A percentile compares a stretch with the other conserved stretches of the same genome.
Evolutionary conservation across 768 basidiomycete genomes (phyloP).

Genomic region (Rhodosporidiobolus odoratus): DNA sequence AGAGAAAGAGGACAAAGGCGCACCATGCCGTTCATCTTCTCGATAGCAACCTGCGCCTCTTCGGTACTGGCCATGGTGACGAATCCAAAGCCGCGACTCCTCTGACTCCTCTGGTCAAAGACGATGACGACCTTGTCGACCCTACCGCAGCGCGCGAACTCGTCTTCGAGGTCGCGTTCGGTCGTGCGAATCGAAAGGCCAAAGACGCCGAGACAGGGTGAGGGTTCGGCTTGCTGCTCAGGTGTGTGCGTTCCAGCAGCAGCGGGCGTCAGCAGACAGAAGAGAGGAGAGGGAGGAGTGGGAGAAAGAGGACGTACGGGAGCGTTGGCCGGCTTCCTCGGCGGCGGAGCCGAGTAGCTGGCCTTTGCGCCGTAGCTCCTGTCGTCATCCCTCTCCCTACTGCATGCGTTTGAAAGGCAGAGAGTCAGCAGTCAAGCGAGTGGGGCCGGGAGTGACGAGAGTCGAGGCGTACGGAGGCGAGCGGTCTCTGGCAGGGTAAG

Average conservation of each 20-base stretch:
- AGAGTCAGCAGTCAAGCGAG: neutral
- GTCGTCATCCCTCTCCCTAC: constrained; percentile 5
- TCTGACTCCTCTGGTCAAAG: constrained; percentile 59
- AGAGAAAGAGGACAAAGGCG: constrained; percentile 43
- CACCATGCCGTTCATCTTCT: constrained; percentile 85
- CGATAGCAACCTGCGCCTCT: constrained; percentile 80
- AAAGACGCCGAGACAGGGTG: constrained; percentile 90
- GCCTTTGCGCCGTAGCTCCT: neutral
- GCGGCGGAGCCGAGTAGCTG: neutral
- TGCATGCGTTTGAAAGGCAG: too few species aligned
- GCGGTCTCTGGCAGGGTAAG: constrained; percentile 50
- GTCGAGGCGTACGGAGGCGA: constrained; percentile 50
- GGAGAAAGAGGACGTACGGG: constrained; percentile 12
- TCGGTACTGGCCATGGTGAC: constrained; percentile 87
- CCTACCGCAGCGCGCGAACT: constrained; percentile 78
- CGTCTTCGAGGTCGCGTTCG: constrained; percentile 89
- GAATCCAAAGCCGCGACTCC: constrained; percentile 73
- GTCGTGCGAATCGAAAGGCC: constrained; percentile 92
- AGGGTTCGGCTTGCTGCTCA: constrained; percentile 52
- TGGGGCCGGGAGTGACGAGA: neutral
- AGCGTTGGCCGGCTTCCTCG: constrained; percentile 17
- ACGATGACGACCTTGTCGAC: constrained; percentile 90
- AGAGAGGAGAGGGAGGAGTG: neutral
- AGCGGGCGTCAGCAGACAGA: constrained; percentile 58
- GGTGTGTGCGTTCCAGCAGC: constrained; percentile 9